Evolutionary conservation across 2,329 filamentous ascomycete species (phyloP).

Genomic region (Beauveria bassiana): DNA sequence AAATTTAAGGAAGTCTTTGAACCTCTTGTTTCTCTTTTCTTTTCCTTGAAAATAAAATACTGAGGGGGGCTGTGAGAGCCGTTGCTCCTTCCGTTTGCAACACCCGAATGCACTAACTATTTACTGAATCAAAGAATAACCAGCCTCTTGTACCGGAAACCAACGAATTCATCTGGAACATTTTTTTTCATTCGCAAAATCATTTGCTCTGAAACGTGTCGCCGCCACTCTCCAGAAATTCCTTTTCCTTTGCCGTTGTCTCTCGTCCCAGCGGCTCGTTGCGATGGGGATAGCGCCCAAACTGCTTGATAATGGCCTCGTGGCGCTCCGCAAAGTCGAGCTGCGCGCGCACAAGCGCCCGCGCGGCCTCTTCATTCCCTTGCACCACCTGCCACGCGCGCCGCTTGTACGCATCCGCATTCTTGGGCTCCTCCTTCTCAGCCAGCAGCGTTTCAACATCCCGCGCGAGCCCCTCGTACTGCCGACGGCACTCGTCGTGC

Average conservation of each 20-base stretch:
- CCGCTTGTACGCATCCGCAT: conserved; percentile 19
- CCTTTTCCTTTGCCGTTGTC: conserved; percentile 39
- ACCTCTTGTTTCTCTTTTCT: no score
- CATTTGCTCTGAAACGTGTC: conserved; percentile 27
- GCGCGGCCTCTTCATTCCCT: conserved; percentile 19
- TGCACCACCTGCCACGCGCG: conserved; percentile 21
- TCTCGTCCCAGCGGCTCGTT: conserved; percentile 43
- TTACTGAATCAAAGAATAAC: no score
- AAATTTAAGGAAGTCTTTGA: background rate
- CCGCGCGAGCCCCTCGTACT: conserved; percentile 23
- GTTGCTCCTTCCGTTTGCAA: no score
- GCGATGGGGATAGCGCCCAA: conserved; percentile 53
- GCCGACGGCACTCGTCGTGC: conserved; percentile 32
- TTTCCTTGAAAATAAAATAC: background rate
- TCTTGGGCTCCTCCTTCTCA: conserved; percentile 16
- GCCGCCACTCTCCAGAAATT: conserved; percentile 39
- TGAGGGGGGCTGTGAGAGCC: background rate
- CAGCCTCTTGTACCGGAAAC: no score
- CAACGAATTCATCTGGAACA: no score
- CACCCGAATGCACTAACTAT: no score
- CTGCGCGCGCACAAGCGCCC: conserved; percentile 17
- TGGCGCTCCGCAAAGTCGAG: conserved; percentile 37
- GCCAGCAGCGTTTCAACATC: conserved; percentile 26
- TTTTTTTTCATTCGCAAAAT: no score
- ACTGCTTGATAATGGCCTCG: conserved; percentile 39